These are phyloP conservation scores for Vanrija pseudolonga DNA, from an alignment of 1,284 basidiomycete genomes.

Conservation along the genomic window DNA sequence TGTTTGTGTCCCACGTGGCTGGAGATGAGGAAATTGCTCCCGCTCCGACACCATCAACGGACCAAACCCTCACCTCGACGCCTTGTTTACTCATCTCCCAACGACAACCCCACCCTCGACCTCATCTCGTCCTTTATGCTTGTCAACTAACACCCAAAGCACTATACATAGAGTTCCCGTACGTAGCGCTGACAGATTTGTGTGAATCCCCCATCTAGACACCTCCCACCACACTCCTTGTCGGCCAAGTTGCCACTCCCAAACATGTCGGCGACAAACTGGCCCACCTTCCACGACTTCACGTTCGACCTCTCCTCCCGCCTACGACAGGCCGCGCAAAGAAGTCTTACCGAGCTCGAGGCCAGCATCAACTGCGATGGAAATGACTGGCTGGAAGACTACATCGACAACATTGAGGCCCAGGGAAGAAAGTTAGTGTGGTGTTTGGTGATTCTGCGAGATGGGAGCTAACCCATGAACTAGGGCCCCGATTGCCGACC, in stretches of 20 bases:
- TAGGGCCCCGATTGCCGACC: constrained; percentile 42
- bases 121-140: not conserved
- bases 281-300: constrained; percentile 29
- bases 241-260: too few species aligned
- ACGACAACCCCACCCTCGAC: not conserved
- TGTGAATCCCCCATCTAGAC: not conserved
- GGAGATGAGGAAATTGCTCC: constrained; percentile 6
- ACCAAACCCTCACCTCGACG: not conserved
- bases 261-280: constrained; percentile 5
- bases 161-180: too few species aligned
- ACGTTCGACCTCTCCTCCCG: constrained; percentile 31
- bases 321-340: constrained; percentile 28
- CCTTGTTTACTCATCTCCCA: not conserved
- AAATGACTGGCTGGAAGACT: constrained; percentile 47
- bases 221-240: not conserved
- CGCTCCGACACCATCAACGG: constrained; percentile 1
- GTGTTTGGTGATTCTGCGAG: not conserved
- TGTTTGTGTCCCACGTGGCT: not conserved
- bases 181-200: too few species aligned
- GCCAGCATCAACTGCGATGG: constrained; percentile 38
- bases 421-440: constrained; percentile 18
- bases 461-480: not conserved
- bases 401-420: constrained; percentile 39
- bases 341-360: constrained; percentile 34
- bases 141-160: not conserved